Conservation (phyloP, 768 basidiomycete genomes). For the Boletus rex-veris region DNA sequence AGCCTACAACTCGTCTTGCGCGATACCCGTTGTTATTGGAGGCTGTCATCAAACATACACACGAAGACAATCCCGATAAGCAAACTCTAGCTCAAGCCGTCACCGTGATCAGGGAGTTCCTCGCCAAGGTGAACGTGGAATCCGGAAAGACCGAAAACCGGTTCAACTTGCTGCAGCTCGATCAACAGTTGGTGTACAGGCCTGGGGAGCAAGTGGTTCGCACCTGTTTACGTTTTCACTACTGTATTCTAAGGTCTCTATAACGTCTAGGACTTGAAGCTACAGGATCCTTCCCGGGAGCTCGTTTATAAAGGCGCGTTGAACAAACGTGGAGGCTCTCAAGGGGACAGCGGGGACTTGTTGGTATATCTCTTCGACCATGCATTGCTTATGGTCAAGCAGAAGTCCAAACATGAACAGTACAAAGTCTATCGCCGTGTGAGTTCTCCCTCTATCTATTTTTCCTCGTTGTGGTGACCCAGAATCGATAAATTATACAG, state of each 20-base stretch:
- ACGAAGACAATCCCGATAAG: conserved; percentile 88
- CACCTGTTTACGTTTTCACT: conserved; percentile 10
- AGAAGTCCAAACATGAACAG: conserved; percentile 90
- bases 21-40: conserved; percentile 92
- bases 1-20: conserved; percentile 96
- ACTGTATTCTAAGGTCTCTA: not conserved
- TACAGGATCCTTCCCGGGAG: conserved; percentile 86
- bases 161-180: conserved; percentile 91
- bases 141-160: conserved; percentile 95
- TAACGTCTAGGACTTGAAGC: conserved; percentile 64
- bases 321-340: conserved; percentile 73
- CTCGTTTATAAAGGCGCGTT: conserved; percentile 87
- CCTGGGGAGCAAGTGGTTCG: conserved; percentile 88
- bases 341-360: conserved; percentile 81
- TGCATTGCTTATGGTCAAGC: conserved; percentile 91
- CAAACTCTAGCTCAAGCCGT: conserved; percentile 71
- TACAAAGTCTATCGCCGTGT: conserved; percentile 92
- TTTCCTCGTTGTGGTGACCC: conserved; percentile 7
- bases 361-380: conserved; percentile 97
- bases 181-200: conserved; percentile 85
- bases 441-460: conserved; percentile 28
- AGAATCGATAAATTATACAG: conserved; percentile 37
- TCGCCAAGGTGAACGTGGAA: conserved; percentile 86
- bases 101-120: conserved; percentile 71
- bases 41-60: conserved; percentile 88